Conservation (phyloP, 2,329 filamentous ascomycete genomes). For the Gaeumannomyces sp. region DNA sequence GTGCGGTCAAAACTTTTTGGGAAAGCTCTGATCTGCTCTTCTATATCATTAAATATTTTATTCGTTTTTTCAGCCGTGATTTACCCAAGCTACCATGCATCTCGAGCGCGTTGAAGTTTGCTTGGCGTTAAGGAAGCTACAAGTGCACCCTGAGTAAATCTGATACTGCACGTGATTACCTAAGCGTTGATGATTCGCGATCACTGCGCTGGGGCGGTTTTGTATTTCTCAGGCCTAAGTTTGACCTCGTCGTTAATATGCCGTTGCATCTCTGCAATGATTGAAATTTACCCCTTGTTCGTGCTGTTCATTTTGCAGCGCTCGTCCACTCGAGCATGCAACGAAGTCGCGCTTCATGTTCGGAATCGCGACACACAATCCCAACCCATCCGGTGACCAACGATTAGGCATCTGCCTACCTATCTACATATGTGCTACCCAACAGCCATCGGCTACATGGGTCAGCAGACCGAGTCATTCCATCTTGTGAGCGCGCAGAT, state of each 20-base stretch:
- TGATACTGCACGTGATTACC: neutral
- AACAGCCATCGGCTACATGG: neutral
- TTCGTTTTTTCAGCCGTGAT: neutral
- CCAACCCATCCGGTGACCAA: too few species aligned
- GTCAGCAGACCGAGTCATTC: neutral
- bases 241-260: neutral
- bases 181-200: neutral
- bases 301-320: neutral
- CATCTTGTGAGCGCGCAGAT: neutral
- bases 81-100: too few species aligned
- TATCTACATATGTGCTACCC: too few species aligned
- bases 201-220: neutral
- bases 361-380: neutral
- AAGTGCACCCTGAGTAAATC: neutral
- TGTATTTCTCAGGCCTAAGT: neutral
- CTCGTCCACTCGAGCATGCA: neutral
- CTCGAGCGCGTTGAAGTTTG: neutral
- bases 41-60: neutral
- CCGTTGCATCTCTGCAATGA: neutral
- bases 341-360: neutral
- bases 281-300: constrained; percentile 1
- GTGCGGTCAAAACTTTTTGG: neutral
- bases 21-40: neutral
- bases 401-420: too few species aligned
- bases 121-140: neutral